These are phyloP conservation scores for Eutrema heterophyllum DNA, from an alignment of 345 rosid species.

Conservation along the genomic window DNA sequence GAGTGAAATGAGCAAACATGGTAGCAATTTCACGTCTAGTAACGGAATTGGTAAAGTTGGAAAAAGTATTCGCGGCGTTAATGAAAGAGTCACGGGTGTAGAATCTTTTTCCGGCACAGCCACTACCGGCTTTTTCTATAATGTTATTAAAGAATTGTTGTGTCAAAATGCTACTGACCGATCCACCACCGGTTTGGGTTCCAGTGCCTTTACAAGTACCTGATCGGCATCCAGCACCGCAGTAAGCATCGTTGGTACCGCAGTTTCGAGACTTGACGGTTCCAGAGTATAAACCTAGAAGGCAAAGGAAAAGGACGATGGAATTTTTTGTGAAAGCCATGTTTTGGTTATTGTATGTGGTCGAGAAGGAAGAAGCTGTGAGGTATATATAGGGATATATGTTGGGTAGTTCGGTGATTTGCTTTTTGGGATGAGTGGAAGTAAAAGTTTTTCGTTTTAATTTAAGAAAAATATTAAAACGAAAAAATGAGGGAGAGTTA, in stretches of 20 bases:
- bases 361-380: not conserved
- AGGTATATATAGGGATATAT: not conserved
- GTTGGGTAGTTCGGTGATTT: conserved; percentile 19
- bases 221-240: conserved; percentile 41
- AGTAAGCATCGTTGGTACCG: conserved; percentile 29
- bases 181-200: not conserved
- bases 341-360: conserved; percentile 6
- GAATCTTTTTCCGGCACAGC: conserved; percentile 43
- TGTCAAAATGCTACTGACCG: conserved; percentile 34
- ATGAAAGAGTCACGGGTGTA: conserved; percentile 37
- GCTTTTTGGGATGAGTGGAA: not conserved
- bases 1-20: conserved; percentile 45
- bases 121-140: conserved; percentile 24
- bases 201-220: conserved; percentile 35
- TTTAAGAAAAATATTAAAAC: too few species aligned
- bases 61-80: conserved; percentile 24
- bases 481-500: too few species aligned
- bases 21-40: conserved; percentile 45
- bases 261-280: conserved; percentile 44
- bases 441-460: too few species aligned
- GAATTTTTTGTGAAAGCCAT: conserved; percentile 12
- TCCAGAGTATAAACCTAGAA: conserved; percentile 6
- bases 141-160: conserved; percentile 37
- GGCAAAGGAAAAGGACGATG: conserved; percentile 2
- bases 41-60: conserved; percentile 20